Evolutionary conservation across 306 rosid species (phyloP).

Genomic region (Sindora glabra): DNA sequence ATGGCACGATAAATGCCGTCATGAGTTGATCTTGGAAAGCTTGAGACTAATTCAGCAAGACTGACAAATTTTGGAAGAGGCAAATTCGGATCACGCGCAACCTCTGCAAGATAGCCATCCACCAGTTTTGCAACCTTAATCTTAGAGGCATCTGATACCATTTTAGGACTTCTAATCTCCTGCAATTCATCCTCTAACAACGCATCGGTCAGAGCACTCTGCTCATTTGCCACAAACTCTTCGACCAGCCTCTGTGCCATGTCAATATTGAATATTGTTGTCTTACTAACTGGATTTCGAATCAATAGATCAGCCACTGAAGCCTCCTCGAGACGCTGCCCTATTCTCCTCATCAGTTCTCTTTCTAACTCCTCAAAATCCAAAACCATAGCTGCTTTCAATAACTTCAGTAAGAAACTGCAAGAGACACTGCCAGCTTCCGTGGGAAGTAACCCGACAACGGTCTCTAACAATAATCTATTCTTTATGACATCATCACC

Average conservation of each 20-base stretch:
- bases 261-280: constrained; percentile 43
- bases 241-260: constrained; percentile 71
- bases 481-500: constrained; percentile 52
- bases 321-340: constrained; percentile 78
- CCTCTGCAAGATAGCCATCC: constrained; percentile 79
- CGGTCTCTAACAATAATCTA: constrained; percentile 54
- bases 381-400: constrained; percentile 43
- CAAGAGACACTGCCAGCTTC: constrained; percentile 47
- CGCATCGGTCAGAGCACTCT: constrained; percentile 30
- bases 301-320: constrained; percentile 61
- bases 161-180: constrained; percentile 54
- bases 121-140: constrained; percentile 70
- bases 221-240: constrained; percentile 48
- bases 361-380: constrained; percentile 57
- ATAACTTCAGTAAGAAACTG: constrained; percentile 59
- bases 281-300: constrained; percentile 35
- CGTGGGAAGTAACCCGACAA: constrained; percentile 50
- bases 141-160: constrained; percentile 51
- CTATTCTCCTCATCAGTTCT: constrained; percentile 54
- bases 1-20: constrained; percentile 88
- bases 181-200: constrained; percentile 50
- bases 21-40: constrained; percentile 67
- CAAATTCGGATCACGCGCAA: constrained; percentile 65
- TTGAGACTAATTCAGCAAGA: constrained; percentile 62
- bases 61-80: constrained; percentile 40